Percentiles rank a stretch among this genome's conserved stretches.
These are phyloP conservation scores for Colletotrichum zoysiae DNA, from an alignment of 2,329 filamentous ascomycete species.

Conservation along the genomic window DNA sequence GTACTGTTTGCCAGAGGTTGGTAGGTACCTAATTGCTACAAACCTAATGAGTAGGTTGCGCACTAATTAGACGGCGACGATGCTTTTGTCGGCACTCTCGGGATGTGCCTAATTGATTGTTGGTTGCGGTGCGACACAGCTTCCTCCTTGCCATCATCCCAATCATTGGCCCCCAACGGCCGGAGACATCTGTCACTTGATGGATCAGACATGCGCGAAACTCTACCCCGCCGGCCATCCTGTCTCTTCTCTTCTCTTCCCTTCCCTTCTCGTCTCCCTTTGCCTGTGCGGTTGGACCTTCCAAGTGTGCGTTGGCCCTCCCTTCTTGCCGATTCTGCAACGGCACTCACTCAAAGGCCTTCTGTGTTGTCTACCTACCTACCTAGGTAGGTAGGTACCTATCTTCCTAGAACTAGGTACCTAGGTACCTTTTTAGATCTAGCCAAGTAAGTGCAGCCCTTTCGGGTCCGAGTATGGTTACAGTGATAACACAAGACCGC, in stretches of 20 bases:
- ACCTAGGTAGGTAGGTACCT: too few relatives aligned
- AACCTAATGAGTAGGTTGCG: too few relatives aligned
- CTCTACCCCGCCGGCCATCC: not conserved
- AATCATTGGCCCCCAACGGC: conserved; percentile 14
- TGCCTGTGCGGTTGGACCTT: too few relatives aligned
- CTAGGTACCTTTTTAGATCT: too few relatives aligned
- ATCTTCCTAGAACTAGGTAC: not conserved
- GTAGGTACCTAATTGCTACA: too few relatives aligned
- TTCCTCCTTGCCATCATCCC: conserved; percentile 27
- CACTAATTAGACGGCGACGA: too few relatives aligned
- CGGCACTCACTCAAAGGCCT: not conserved
- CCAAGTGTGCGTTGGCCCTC: not conserved
- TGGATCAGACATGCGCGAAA: not conserved
- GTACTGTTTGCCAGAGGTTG: too few relatives aligned
- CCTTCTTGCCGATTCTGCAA: conserved; percentile 3
- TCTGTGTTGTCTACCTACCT: not conserved
- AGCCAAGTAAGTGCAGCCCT: not conserved
- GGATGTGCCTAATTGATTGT: not conserved
- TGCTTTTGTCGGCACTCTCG: too few relatives aligned
- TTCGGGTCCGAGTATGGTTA: conserved; percentile 20
- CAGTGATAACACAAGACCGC: conserved; percentile 8
- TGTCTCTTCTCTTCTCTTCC: not conserved
- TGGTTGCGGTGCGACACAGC: not conserved
- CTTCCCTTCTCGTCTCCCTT: not conserved
- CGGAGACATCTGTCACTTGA: not conserved